Evolutionary conservation across 306 rosid species (phyloP).

Genomic region (Arachis stenosperma): DNA sequence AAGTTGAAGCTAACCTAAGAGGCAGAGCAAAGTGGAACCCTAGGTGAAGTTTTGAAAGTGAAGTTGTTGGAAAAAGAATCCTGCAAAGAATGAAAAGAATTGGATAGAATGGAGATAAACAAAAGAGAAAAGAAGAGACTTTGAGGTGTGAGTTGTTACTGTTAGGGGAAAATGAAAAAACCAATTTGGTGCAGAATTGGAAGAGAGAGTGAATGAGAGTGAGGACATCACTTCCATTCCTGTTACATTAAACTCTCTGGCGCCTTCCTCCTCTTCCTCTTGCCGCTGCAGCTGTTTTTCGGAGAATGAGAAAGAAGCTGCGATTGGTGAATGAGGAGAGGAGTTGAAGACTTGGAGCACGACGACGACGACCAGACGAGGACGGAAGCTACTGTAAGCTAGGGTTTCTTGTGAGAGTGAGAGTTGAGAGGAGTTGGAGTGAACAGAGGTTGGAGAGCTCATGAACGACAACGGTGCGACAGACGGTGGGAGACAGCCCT

Average conservation of each 20-base stretch:
- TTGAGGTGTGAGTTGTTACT: constrained; percentile 26
- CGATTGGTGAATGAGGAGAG: too few species aligned
- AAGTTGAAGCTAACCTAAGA: constrained; percentile 40
- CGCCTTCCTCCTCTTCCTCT: neutral
- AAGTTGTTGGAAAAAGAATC: constrained; percentile 7
- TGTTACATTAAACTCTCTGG: neutral
- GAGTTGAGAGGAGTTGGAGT: too few species aligned
- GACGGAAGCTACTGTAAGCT: too few species aligned
- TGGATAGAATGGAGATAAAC: neutral
- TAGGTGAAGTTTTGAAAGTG: constrained; percentile 13
- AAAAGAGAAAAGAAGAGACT: constrained; percentile 8
- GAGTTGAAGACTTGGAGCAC: too few species aligned
- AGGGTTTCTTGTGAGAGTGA: too few species aligned
- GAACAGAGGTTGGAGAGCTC: too few species aligned
- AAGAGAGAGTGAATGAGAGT: neutral
- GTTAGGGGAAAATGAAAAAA: neutral
- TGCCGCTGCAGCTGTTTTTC: neutral
- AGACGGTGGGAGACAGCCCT: too few species aligned
- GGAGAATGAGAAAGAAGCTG: too few species aligned
- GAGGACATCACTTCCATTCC: neutral
- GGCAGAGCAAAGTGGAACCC: constrained; percentile 25
- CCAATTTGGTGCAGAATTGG: neutral
- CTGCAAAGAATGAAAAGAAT: constrained; percentile 32
- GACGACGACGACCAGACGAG: too few species aligned
- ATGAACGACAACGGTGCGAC: too few species aligned